These are phyloP conservation scores for Xylaria sp. DNA, from an alignment of 2,329 filamentous ascomycete species.

Conservation along the genomic window DNA sequence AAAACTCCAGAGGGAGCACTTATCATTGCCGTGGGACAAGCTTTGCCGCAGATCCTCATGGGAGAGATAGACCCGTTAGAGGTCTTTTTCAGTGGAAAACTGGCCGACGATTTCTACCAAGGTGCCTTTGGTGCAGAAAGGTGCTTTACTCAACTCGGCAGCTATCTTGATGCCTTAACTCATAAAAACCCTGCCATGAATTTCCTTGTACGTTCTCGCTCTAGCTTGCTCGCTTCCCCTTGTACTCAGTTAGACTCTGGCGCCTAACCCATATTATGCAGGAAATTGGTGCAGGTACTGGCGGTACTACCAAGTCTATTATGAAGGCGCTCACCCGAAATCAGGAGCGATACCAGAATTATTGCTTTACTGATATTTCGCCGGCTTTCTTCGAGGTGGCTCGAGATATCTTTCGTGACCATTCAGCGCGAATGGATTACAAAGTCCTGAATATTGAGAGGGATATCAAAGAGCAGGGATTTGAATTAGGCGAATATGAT, in stretches of 20 bases:
- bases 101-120: conserved; percentile 40
- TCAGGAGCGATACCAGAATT: conserved; percentile 38
- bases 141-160: conserved; percentile 38
- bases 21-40: conserved; percentile 38
- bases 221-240: not conserved
- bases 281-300: conserved; percentile 47
- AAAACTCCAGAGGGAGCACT: conserved; percentile 39
- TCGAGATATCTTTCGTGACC: conserved; percentile 41
- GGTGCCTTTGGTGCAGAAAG: conserved; percentile 35
- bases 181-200: conserved; percentile 36
- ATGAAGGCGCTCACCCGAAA: conserved; percentile 41
- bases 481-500: conserved; percentile 46
- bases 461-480: conserved; percentile 48
- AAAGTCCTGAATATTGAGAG: conserved; percentile 48
- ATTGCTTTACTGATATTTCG: conserved; percentile 47
- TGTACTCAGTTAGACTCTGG: conserved; percentile 29
- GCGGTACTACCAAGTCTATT: conserved; percentile 45
- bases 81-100: conserved; percentile 37
- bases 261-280: conserved; percentile 35
- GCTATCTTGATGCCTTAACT: conserved; percentile 35
- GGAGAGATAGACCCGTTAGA: conserved; percentile 41
- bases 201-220: conserved; percentile 36
- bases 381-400: conserved; percentile 47
- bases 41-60: conserved; percentile 37
- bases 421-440: conserved; percentile 45